phyloP scores from a whole-genome alignment of 1,139 yeast genomes.

The Saccharomyces hybrid region DNA sequence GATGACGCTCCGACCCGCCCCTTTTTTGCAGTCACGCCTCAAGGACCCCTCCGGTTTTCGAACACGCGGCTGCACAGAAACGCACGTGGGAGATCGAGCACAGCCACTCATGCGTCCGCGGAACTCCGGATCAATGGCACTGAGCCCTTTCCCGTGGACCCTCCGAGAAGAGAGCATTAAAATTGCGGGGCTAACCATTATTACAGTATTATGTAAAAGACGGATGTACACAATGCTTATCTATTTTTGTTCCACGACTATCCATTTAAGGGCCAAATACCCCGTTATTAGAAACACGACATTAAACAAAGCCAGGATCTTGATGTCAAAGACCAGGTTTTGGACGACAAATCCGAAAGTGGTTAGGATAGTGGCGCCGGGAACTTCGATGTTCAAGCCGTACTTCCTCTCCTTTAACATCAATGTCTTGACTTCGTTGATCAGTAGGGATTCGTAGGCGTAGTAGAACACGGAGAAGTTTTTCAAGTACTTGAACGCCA shows the following conservation, averaged over 20 bases:
- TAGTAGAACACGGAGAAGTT: constrained; percentile 87
- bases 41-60: not conserved
- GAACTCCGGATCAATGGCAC: not conserved
- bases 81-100: not conserved
- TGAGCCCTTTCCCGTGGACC: not conserved
- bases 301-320: constrained; percentile 45
- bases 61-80: not conserved
- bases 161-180: not conserved
- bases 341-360: constrained; percentile 89
- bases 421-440: constrained; percentile 87
- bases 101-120: not conserved
- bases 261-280: constrained; percentile 61
- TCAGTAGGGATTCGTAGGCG: constrained; percentile 86
- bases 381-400: constrained; percentile 92
- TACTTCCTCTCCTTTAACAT: constrained; percentile 80
- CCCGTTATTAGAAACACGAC: constrained; percentile 55
- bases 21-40: not conserved
- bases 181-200: not conserved
- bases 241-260: constrained; percentile 68
- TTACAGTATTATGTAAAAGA: not conserved
- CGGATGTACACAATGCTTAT: not conserved
- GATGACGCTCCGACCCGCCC: constrained; percentile 1
- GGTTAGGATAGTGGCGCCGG: constrained; percentile 92
- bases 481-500: constrained; percentile 62
- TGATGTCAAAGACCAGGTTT: constrained; percentile 61